Conservation (phyloP, 768 basidiomycete species). For the Clitopilus hobsonii region DNA sequence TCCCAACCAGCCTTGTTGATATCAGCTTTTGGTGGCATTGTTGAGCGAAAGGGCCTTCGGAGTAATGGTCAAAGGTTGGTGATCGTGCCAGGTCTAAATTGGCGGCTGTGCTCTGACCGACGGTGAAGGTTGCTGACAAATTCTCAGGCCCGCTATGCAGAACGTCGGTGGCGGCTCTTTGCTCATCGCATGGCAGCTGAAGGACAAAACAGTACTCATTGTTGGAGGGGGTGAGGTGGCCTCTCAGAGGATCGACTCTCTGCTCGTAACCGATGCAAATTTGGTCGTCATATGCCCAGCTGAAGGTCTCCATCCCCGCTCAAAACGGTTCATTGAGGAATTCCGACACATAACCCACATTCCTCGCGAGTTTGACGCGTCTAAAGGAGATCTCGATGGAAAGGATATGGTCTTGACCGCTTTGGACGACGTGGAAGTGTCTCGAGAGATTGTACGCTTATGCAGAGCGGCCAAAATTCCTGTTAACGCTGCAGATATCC, state of each 20-base stretch:
- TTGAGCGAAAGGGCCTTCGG: constrained; percentile 3
- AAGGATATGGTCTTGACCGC: constrained; percentile 90
- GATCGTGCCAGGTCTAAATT: constrained; percentile 6
- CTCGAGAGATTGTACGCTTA: constrained; percentile 65
- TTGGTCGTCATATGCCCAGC: constrained; percentile 76
- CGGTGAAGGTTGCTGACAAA: constrained; percentile 10
- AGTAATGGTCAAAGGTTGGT: not conserved
- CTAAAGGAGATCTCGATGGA: constrained; percentile 59
- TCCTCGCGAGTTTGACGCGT: constrained; percentile 60
- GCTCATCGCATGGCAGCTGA: constrained; percentile 92
- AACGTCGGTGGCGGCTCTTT: constrained; percentile 63
- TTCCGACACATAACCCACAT: constrained; percentile 60
- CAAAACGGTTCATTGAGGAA: constrained; percentile 46
- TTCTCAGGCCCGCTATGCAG: constrained; percentile 1
- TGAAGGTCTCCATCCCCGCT: constrained; percentile 58
- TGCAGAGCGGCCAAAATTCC: constrained; percentile 71
- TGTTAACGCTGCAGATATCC: constrained; percentile 96
- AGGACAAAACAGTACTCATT: constrained; percentile 76
- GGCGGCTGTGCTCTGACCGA: not conserved
- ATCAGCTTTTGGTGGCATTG: constrained; percentile 82
- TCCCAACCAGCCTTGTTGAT: constrained; percentile 96
- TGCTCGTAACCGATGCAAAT: constrained; percentile 74
- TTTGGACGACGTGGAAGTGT: constrained; percentile 76
- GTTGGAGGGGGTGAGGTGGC: constrained; percentile 95
- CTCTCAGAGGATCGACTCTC: constrained; percentile 79